phyloP scores from a whole-genome alignment of 805 yeast genomes.

The Phaffomyces thermotolerans region DNA sequence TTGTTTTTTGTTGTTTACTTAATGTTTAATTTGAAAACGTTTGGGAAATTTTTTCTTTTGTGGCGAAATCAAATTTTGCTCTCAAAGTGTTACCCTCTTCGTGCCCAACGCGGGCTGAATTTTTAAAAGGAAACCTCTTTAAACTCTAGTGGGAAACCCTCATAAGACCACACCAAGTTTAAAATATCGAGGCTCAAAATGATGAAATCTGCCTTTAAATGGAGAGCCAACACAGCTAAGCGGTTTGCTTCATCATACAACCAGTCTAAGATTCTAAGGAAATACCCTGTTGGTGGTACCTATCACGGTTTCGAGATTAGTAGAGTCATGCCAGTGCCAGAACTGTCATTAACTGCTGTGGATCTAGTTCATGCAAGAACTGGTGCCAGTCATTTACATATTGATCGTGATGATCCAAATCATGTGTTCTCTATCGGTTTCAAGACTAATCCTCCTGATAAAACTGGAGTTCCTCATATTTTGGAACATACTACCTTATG shows the following conservation, averaged over 20 bases:
- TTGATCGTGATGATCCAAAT: constrained; percentile 75
- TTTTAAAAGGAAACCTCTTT: no score
- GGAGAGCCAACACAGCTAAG: constrained; percentile 6
- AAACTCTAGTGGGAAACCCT: neutral
- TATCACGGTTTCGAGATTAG: constrained; percentile 63
- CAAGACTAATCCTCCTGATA: constrained; percentile 90
- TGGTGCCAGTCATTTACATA: constrained; percentile 77
- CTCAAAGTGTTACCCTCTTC: no score
- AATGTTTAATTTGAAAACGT: neutral
- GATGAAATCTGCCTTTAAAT: constrained; percentile 5
- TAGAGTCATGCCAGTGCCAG: constrained; percentile 67
- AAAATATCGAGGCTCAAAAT: neutral
- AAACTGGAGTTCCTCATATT: constrained; percentile 95
- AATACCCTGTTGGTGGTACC: constrained; percentile 58
- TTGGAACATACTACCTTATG: constrained; percentile 94
- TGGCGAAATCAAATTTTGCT: neutral
- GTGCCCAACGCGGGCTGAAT: no score
- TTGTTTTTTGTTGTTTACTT: neutral
- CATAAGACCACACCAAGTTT: neutral
- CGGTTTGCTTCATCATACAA: constrained; percentile 21
- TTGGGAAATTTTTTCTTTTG: neutral
- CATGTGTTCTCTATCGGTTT: constrained; percentile 86
- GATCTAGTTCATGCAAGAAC: constrained; percentile 59
- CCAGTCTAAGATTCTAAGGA: constrained; percentile 30
- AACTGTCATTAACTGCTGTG: constrained; percentile 73